Evolutionary conservation across 768 basidiomycete species (phyloP).

Genomic region (Tylopilus cervinicoccineus): DNA sequence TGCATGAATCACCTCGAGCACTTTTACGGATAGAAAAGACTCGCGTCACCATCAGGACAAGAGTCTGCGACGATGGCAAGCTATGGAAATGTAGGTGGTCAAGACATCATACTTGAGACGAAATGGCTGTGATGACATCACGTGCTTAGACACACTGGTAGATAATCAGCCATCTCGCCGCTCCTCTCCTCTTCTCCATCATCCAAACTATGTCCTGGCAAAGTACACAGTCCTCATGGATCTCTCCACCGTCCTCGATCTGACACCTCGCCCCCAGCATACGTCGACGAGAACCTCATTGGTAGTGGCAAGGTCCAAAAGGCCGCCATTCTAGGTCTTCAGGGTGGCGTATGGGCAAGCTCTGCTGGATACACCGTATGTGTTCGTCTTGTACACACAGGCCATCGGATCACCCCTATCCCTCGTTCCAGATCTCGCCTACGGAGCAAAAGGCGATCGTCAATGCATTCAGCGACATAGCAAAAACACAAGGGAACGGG

Average conservation of each 20-base stretch:
- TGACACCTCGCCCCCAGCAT: conserved; percentile 53
- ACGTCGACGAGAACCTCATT: conserved; percentile 79
- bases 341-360: conserved; percentile 29
- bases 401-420: background rate
- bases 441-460: conserved; percentile 24
- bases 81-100: too few relatives aligned
- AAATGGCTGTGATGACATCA: too few relatives aligned
- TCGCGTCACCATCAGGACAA: too few relatives aligned
- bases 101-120: too few relatives aligned
- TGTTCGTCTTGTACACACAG: background rate
- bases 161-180: conserved; percentile 29
- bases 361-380: conserved; percentile 21
- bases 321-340: conserved; percentile 51
- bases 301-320: conserved; percentile 63
- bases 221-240: conserved; percentile 43
- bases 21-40: too few relatives aligned
- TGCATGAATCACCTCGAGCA: too few relatives aligned
- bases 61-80: too few relatives aligned
- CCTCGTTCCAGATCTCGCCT: conserved; percentile 10
- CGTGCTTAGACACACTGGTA: conserved; percentile 26
- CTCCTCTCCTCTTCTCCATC: background rate
- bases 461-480: conserved; percentile 42
- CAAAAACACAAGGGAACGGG: conserved; percentile 48
- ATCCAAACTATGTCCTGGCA: conserved; percentile 78
- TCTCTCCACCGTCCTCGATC: background rate